Conservation (phyloP, 345 rosid species). For the Bretschneidera sinensis region DNA sequence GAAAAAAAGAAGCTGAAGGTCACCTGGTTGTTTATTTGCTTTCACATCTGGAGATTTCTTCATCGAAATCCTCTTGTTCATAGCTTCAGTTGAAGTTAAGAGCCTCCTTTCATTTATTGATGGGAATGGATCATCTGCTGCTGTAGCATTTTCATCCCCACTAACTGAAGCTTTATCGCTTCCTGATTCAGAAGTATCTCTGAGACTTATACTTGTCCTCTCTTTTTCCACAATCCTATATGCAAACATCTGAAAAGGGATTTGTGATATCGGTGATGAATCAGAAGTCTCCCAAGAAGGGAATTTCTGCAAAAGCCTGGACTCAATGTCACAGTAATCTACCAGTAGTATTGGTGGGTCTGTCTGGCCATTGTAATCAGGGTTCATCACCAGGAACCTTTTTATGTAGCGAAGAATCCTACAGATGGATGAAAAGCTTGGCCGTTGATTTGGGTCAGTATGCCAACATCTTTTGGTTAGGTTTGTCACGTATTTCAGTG, state of each 20-base stretch:
- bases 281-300: slow-evolving; percentile 36
- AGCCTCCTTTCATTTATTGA: slow-evolving; percentile 37
- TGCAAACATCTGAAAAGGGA: slow-evolving; percentile 84
- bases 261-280: slow-evolving; percentile 30
- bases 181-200: slow-evolving; percentile 75
- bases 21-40: slow-evolving; percentile 54
- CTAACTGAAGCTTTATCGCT: slow-evolving; percentile 75
- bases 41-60: slow-evolving; percentile 43
- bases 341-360: slow-evolving; percentile 40
- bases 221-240: slow-evolving; percentile 61
- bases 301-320: slow-evolving; percentile 42
- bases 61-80: slow-evolving; percentile 29
- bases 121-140: slow-evolving; percentile 39
- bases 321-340: slow-evolving; percentile 71
- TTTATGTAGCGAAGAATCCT: slow-evolving; percentile 69
- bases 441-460: slow-evolving; percentile 58
- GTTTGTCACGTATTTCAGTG: slow-evolving; percentile 61
- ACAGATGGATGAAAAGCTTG: slow-evolving; percentile 66
- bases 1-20: neutral
- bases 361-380: slow-evolving; percentile 39
- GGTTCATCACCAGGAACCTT: slow-evolving; percentile 58
- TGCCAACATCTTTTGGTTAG: slow-evolving; percentile 86
- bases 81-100: slow-evolving; percentile 34
- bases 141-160: slow-evolving; percentile 50
- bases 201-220: slow-evolving; percentile 23